phyloP scores from a whole-genome alignment of 106 monocot genomes.

The Apostasia shenzhenica region DNA sequence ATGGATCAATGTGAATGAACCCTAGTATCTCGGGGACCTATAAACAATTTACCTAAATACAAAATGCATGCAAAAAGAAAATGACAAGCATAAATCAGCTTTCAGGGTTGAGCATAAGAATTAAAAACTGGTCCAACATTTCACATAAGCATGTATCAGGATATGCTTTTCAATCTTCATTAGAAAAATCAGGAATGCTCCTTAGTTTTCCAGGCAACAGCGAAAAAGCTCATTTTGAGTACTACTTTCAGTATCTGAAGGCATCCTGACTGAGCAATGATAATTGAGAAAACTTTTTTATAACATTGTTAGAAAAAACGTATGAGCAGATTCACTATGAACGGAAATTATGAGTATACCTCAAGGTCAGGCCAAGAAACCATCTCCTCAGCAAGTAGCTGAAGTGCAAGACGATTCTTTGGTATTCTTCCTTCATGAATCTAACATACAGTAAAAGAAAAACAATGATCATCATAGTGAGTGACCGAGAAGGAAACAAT shows the following conservation, averaged over 20 bases:
- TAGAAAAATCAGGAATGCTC: neutral
- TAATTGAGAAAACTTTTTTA: too few species aligned
- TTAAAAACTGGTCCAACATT: too few species aligned
- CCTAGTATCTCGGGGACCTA: too few species aligned
- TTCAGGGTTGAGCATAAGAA: too few species aligned
- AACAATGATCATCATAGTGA: conserved; percentile 2
- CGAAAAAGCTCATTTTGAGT: neutral
- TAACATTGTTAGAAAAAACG: neutral
- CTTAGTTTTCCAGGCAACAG: neutral
- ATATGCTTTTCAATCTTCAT: too few species aligned
- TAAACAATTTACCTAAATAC: too few species aligned
- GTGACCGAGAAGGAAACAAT: neutral
- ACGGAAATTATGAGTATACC: conserved; percentile 26
- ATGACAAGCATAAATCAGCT: too few species aligned
- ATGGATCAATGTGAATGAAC: too few species aligned
- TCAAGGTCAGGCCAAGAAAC: conserved; percentile 90
- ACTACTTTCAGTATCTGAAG: neutral
- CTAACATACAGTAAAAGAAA: conserved; percentile 19
- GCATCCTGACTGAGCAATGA: too few species aligned
- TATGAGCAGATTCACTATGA: neutral
- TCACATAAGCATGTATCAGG: too few species aligned
- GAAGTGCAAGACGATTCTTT: conserved; percentile 54
- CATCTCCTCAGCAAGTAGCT: conserved; percentile 86
- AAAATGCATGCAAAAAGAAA: too few species aligned
- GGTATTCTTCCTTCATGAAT: conserved; percentile 81